A percentile compares a stretch with the other conserved stretches of the same genome.
These are phyloP conservation scores for Penicillium sp. DNA, from an alignment of 2,329 filamentous ascomycete species.

Conservation along the genomic window DNA sequence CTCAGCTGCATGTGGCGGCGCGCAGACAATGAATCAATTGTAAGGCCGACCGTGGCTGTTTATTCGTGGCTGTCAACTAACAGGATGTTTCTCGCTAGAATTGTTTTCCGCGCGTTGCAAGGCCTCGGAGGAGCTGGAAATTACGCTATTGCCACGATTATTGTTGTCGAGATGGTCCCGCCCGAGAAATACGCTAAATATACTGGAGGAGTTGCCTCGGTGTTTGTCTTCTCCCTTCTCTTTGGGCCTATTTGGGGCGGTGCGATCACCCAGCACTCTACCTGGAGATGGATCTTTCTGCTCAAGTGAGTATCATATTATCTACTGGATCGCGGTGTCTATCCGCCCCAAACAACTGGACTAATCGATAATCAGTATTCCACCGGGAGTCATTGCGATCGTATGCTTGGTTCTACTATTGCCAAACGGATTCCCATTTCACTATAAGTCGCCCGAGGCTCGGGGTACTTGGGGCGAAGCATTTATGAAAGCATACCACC, in stretches of 20 bases:
- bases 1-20: background rate
- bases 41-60: background rate
- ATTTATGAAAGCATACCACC: too few relatives aligned
- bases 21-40: slow-evolving; percentile 4
- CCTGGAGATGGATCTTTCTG: slow-evolving; percentile 16
- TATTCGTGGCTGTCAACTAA: too few relatives aligned
- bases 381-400: background rate
- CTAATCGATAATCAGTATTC: background rate
- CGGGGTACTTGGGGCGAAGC: too few relatives aligned
- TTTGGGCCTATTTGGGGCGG: slow-evolving; percentile 11
- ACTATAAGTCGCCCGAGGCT: too few relatives aligned
- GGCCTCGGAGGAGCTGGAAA: slow-evolving; percentile 10
- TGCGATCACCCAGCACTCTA: slow-evolving; percentile 6
- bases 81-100: background rate
- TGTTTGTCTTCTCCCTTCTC: slow-evolving; percentile 5
- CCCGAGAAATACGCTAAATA: too few relatives aligned
- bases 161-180: too few relatives aligned
- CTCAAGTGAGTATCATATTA: slow-evolving; percentile 5
- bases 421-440: background rate
- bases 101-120: slow-evolving; percentile 14
- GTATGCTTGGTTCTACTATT: background rate
- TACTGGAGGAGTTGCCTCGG: background rate
- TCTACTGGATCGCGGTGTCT: background rate
- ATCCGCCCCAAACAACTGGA: too few relatives aligned
- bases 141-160: background rate